Evolutionary conservation across 2,329 filamentous ascomycete genomes (phyloP).

Genomic region (Colletotrichum endophyticum): DNA sequence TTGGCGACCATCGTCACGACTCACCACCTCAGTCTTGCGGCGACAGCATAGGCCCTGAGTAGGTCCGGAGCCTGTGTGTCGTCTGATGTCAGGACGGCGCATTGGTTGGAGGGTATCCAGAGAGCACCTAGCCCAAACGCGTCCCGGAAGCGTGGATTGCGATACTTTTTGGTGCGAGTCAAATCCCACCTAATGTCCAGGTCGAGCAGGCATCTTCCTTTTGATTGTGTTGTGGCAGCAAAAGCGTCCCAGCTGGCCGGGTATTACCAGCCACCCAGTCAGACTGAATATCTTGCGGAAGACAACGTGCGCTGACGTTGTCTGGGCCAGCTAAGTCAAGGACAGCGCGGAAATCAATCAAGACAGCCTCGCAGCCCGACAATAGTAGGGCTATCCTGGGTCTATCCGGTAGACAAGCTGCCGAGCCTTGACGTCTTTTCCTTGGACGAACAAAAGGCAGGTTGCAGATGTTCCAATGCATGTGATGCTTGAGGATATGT

Average conservation of each 20-base stretch:
- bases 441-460: not conserved
- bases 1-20: not conserved
- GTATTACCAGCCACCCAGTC: not conserved
- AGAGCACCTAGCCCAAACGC: not conserved
- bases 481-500: not conserved
- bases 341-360: not conserved
- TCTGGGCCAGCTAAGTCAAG: not conserved
- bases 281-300: not conserved
- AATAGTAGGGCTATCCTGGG: not conserved
- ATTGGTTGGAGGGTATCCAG: not conserved
- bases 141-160: not conserved
- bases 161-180: not conserved
- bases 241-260: not conserved
- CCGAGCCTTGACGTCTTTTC: not conserved
- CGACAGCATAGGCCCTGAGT: not conserved
- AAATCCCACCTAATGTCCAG: not conserved
- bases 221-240: not conserved
- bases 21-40: not conserved
- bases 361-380: not conserved
- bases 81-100: not conserved
- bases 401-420: not conserved
- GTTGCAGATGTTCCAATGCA: not conserved
- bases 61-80: not conserved
- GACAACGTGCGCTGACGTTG: not conserved
- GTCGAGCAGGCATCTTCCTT: not conserved